Conservation (phyloP, 139 green algal species). For the Chlamydomonas sphaeroides region DNA sequence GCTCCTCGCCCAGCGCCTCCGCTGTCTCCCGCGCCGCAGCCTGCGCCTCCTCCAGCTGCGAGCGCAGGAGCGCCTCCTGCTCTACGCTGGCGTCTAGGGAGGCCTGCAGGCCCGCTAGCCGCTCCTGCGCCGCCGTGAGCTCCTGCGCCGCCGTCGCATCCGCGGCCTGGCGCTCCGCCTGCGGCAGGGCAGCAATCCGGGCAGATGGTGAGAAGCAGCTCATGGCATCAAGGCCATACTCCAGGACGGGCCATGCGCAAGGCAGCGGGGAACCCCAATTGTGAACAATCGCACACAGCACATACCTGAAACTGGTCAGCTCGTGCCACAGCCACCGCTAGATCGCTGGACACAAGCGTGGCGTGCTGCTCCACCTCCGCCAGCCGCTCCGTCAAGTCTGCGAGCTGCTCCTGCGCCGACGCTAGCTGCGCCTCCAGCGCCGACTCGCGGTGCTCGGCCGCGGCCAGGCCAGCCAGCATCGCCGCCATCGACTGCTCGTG, state of each 20-base stretch:
- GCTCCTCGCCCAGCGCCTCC: not conserved
- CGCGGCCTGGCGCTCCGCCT: not conserved
- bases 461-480: not conserved
- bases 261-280: too few relatives aligned
- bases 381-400: not conserved
- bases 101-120: not conserved
- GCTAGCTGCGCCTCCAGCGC: not conserved
- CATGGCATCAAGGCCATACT: too few relatives aligned
- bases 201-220: too few relatives aligned
- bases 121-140: not conserved
- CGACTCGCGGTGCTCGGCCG: not conserved
- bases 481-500: not conserved
- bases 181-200: too few relatives aligned
- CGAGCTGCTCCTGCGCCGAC: not conserved
- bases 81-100: not conserved
- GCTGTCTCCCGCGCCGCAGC: not conserved
- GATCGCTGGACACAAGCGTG: not conserved
- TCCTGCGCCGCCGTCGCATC: not conserved
- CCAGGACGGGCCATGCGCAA: too few relatives aligned
- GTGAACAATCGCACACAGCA: too few relatives aligned
- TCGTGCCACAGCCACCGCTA: not conserved
- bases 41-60: not conserved
- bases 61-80: not conserved
- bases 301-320: not conserved
- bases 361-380: slow-evolving; percentile 8